Evolutionary conservation across 2,329 filamentous ascomycete genomes (phyloP).

Genomic region (Aspergillus sp.): DNA sequence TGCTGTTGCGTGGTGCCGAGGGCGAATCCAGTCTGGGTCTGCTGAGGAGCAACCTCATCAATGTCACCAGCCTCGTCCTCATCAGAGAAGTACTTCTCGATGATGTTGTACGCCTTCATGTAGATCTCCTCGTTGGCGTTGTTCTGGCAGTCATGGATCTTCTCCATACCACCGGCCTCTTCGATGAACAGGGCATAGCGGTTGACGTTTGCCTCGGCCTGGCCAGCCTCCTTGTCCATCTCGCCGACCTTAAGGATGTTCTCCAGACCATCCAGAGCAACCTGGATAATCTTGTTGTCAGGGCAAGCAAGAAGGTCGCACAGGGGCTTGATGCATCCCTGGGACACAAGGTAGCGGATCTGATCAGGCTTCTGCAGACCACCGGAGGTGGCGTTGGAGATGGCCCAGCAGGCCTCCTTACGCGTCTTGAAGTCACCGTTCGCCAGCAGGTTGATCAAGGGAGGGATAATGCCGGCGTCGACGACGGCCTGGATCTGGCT

Average conservation of each 20-base stretch:
- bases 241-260: slow-evolving; percentile 99
- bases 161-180: slow-evolving; percentile 98
- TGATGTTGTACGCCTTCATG: slow-evolving; percentile 99
- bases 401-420: slow-evolving; percentile 99
- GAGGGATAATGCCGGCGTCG: slow-evolving; percentile 94
- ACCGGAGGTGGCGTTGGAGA: slow-evolving; percentile 96
- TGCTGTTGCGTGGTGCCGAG: slow-evolving; percentile 66
- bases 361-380: slow-evolving; percentile 98
- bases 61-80: slow-evolving; percentile 86
- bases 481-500: slow-evolving; percentile 96
- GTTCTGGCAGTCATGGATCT: slow-evolving; percentile 99
- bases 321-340: slow-evolving; percentile 95
- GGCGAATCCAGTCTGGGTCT: slow-evolving; percentile 74
- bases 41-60: slow-evolving; percentile 73
- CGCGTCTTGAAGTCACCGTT: slow-evolving; percentile 99
- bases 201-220: slow-evolving; percentile 67
- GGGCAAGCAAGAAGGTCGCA: slow-evolving; percentile 94
- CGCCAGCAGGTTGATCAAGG: slow-evolving; percentile 90
- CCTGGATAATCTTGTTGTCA: slow-evolving; percentile 99
- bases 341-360: slow-evolving; percentile 89
- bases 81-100: slow-evolving; percentile 99
- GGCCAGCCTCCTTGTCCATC: slow-evolving; percentile 87
- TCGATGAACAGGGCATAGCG: slow-evolving; percentile 97
- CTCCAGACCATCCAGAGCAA: slow-evolving; percentile 94
- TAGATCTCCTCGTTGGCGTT: slow-evolving; percentile 99